phyloP scores from a whole-genome alignment of 164 flowering plant genomes.

The Annona cherimola region DNA sequence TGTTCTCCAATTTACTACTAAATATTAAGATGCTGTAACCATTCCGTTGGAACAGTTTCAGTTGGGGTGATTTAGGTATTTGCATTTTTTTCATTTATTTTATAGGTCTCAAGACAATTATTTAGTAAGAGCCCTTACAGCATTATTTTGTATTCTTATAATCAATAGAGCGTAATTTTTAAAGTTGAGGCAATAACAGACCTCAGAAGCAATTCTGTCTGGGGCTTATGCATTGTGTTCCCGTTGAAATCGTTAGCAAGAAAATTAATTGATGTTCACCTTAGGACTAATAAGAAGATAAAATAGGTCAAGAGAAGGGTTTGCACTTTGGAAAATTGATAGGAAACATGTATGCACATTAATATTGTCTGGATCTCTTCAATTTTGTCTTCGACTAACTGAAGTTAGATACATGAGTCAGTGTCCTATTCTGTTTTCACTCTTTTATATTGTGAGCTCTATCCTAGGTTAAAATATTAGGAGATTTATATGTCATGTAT shows the following conservation, averaged over 20 bases:
- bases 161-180: background rate
- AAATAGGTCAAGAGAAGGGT: background rate
- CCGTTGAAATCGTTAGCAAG: too few species aligned
- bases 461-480: too few species aligned
- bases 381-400: background rate
- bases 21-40: background rate
- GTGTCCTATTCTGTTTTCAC: too few species aligned
- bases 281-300: background rate
- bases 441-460: too few species aligned
- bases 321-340: background rate
- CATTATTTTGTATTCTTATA: background rate
- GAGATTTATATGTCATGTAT: too few species aligned
- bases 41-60: background rate
- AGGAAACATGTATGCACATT: constrained; percentile 76
- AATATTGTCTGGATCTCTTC: constrained; percentile 46
- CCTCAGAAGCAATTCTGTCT: background rate
- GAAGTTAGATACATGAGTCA: background rate
- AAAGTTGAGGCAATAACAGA: background rate
- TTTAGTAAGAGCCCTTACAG: background rate
- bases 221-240: background rate
- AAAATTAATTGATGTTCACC: background rate
- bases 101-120: background rate
- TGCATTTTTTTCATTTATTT: background rate
- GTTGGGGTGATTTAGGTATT: background rate
- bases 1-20: background rate